Base-by-base conservation (phyloP, 106 monocot species). In the Phalaenopsis aphrodite region DNA sequence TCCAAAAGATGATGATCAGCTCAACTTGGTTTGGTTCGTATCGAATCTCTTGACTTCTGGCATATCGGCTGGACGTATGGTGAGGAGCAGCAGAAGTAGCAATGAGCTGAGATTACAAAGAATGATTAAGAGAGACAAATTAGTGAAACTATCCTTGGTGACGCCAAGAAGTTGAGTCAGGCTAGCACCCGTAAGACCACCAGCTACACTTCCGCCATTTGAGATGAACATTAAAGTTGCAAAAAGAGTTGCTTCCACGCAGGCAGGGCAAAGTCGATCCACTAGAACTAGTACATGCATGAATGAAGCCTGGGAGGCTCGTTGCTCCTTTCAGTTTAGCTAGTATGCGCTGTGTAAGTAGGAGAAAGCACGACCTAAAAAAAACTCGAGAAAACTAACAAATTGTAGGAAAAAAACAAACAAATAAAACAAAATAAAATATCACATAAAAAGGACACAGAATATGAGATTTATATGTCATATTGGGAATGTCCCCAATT, bases 251-350 rank as follows among this genome's bases (percentile, higher is more conserved):
- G 98, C 98, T 84, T 98, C 98, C 92, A 98, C 88, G 45, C 98
- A 92, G 16, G 84, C 43, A 14, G 98, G 98, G 74, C 98, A 98
- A 46, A 98, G 80, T 82, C 88, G 87, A 48, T 94, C 94, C 78
- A 94, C 98, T 76, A 98, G 85, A 39, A 98, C 94, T 80, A 98
- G 84, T 57, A 98, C 98, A 38, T 94, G 98, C 98, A 98, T 98
- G 86, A 98, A 98, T 24, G 98, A 94, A 49, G 98, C 98, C 98
- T 98, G 84, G n/a, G n/a, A n/a, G n/a, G n/a, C n/a, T n/a, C n/a
- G n/a, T n/a, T n/a, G n/a, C n/a, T n/a, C n/a, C n/a, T n/a, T n/a
- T n/a, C n/a, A n/a, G n/a, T n/a, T n/a, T n/a, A n/a, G n/a, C n/a
- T n/a, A n/a, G n/a, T n/a, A n/a, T n/a, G n/a, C n/a, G n/a, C n/a